Evolutionary conservation across 1,284 basidiomycete species (phyloP), one percentile per base, ranked within the genome.

Genomic region (Golubevia pallescens): DNA sequence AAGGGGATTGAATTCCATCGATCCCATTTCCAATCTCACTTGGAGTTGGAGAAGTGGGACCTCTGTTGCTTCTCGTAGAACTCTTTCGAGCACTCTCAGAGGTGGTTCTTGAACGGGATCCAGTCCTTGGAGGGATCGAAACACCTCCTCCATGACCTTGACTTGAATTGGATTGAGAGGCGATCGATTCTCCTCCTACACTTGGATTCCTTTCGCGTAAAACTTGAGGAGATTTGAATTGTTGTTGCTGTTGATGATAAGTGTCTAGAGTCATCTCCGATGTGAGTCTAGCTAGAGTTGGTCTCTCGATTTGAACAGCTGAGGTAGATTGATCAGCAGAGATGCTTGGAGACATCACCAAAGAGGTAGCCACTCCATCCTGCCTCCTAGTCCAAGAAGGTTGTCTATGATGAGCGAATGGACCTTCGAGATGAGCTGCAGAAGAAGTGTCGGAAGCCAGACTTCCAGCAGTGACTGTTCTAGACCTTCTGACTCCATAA

Each of bases 391-490:
- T 73, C 73, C 73, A 75, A 48, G 68, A 71, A 10, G 73, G 73
- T 13, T 63, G 68, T 20, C 73, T 71, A 34, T 75, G 73, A 24
- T 75, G 73, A 28, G 73, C 68, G 34, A 74, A 75, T 16, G 71
- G 73, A 20, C 71, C 69, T 13, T 57, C 32, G 10, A 57, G 32
- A 34, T 57, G 23, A 34, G 23, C 13, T 13, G 14, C 23, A 34
- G 23, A 34, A 34, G 55, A 34, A 24, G n/a, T 13, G 13, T 24
- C 55, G 10, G 23, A 24, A 16, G 55, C 23, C 13, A 34, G 13
- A n/a, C 23, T 34, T 57, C 23, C 55, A 34, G 32, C 55, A 34
- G 32, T 57, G 55, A 34, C 23, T n/a, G 32, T 57, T n/a, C 23
- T 34, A 24, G 23, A 34, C 14, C 55, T 24, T n/a, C n/a, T 57